phyloP scores from a whole-genome alignment of 768 basidiomycete species.

The Kwoniella heveanensis region DNA sequence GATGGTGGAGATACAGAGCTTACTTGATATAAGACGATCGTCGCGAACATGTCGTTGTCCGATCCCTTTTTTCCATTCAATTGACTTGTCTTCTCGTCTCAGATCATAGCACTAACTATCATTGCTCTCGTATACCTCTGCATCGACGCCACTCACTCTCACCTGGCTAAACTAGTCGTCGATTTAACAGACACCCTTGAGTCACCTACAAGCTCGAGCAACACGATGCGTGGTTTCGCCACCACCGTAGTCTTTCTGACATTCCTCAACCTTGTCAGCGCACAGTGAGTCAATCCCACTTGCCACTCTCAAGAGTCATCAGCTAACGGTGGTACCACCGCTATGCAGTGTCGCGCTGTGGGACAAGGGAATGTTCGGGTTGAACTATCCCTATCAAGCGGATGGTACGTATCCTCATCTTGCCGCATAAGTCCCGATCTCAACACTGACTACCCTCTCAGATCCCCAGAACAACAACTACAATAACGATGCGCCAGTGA shows the following conservation, averaged over 20 bases:
- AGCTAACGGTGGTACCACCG: too few species aligned
- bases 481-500: slow-evolving; percentile 38
- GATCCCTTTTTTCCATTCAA: too few species aligned
- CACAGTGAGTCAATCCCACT: slow-evolving; percentile 13
- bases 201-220: too few species aligned
- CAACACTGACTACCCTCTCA: background rate
- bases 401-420: slow-evolving; percentile 22
- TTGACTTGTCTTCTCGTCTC: background rate
- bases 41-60: too few species aligned
- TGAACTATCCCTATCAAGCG: slow-evolving; percentile 39
- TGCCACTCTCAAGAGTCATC: background rate
- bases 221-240: background rate
- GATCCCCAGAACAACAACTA: slow-evolving; percentile 22
- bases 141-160: background rate
- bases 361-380: slow-evolving; percentile 45
- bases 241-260: background rate
- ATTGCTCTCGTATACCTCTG: too few species aligned
- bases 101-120: background rate
- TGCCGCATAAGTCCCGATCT: background rate
- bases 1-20: too few species aligned
- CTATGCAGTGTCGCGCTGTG: slow-evolving; percentile 34
- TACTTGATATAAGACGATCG: too few species aligned
- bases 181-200: too few species aligned
- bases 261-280: slow-evolving; percentile 10
- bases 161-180: too few species aligned